These are phyloP conservation scores for Trichoderma atroviride DNA, from an alignment of 2,329 filamentous ascomycete genomes.

Conservation along the genomic window DNA sequence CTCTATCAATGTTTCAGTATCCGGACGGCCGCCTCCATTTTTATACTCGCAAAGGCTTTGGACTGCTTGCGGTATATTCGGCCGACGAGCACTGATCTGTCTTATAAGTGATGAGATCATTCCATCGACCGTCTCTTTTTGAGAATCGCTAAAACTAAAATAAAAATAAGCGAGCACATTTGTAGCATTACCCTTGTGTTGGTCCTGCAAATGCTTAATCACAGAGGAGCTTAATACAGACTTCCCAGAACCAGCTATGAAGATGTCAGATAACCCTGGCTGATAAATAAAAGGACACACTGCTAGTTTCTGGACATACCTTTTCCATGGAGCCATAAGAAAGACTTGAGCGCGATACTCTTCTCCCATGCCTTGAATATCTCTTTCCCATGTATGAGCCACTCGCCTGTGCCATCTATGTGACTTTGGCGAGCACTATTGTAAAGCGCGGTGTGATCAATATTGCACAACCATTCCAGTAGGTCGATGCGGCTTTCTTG, in stretches of 20 bases:
- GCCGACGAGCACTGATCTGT: slow-evolving; percentile 17
- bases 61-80: slow-evolving; percentile 16
- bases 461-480: neutral
- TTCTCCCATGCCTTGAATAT: slow-evolving; percentile 14
- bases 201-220: neutral
- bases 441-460: neutral
- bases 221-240: slow-evolving; percentile 8
- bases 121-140: slow-evolving; percentile 7
- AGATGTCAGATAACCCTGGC: neutral
- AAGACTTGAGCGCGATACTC: neutral
- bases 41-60: slow-evolving; percentile 4
- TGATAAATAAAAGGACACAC: neutral
- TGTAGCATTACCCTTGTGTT: neutral
- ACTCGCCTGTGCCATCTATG: neutral
- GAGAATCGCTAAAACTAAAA: slow-evolving; percentile 22
- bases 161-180: slow-evolving; percentile 9
- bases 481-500: neutral
- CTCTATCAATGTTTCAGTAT: neutral
- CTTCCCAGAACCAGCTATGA: slow-evolving; percentile 8
- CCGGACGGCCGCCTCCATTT: neutral
- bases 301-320: neutral
- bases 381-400: neutral
- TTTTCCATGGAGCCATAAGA: slow-evolving; percentile 27
- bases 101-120: slow-evolving; percentile 25
- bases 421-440: neutral